These are phyloP conservation scores for Cystofilobasidium ferigula DNA, from an alignment of 768 basidiomycete species.

Conservation along the genomic window DNA sequence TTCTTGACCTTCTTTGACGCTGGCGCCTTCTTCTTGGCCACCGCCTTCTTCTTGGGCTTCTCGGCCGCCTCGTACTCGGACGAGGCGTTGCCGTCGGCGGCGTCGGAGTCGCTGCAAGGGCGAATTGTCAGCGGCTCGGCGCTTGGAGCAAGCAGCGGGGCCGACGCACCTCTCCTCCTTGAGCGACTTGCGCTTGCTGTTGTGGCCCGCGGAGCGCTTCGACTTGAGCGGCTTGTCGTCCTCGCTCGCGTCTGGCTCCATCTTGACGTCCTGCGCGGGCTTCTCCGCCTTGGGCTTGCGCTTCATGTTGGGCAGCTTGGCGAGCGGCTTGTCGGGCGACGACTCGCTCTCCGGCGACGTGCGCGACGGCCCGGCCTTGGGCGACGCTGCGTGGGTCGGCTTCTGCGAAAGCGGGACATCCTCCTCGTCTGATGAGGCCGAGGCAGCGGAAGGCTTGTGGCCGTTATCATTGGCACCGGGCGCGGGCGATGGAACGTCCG, in stretches of 20 bases:
- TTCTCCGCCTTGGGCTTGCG: slow-evolving; percentile 41
- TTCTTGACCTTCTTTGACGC: slow-evolving; percentile 9
- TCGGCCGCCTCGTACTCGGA: slow-evolving; percentile 29
- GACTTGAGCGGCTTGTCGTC: slow-evolving; percentile 30
- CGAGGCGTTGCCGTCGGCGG: slow-evolving; percentile 42
- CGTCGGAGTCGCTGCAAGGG: slow-evolving; percentile 30
- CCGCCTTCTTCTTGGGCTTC: slow-evolving; percentile 41
- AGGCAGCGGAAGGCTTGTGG: not conserved
- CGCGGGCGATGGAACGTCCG: not conserved
- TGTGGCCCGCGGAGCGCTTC: slow-evolving; percentile 25
- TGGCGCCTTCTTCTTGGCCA: slow-evolving; percentile 24
- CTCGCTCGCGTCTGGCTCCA: slow-evolving; percentile 35
- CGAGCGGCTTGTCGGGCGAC: slow-evolving; percentile 27
- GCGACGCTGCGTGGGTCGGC: slow-evolving; percentile 20
- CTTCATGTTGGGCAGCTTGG: slow-evolving; percentile 15
- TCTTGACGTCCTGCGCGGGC: slow-evolving; percentile 41
- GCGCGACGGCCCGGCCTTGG: slow-evolving; percentile 34
- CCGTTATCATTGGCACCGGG: not conserved
- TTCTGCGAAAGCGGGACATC: slow-evolving; percentile 23
- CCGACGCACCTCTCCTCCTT: slow-evolving; percentile 44
- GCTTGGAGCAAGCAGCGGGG: slow-evolving; percentile 18
- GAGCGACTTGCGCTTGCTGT: slow-evolving; percentile 36
- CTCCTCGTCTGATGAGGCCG: slow-evolving; percentile 17
- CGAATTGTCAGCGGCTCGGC: slow-evolving; percentile 8
- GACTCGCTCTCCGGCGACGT: not conserved